phyloP scores from a whole-genome alignment of 1,284 basidiomycete genomes.

The Microbotryum saponariae region DNA sequence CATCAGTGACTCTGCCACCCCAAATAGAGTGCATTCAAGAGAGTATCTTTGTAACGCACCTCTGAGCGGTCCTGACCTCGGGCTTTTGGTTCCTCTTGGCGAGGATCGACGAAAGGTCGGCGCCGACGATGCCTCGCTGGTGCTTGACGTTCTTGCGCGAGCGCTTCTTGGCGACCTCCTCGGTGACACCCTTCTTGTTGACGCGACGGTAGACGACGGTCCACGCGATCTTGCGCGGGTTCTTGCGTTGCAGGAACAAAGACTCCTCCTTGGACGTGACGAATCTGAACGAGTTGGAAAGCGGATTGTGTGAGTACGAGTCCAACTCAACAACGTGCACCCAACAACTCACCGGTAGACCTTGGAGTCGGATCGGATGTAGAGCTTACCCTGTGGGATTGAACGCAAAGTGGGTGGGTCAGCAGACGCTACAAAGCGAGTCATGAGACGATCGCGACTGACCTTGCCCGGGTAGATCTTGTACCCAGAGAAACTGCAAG shows the following conservation, averaged over 20 bases:
- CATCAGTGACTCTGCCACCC: too few relatives aligned
- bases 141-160: constrained; percentile 95
- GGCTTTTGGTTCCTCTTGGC: constrained; percentile 87
- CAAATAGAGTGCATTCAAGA: too few relatives aligned
- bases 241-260: constrained; percentile 98
- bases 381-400: constrained; percentile 57
- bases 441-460: background rate
- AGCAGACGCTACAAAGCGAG: background rate
- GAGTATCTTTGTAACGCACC: constrained; percentile 46
- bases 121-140: constrained; percentile 96
- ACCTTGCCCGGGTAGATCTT: constrained; percentile 93
- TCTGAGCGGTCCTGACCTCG: constrained; percentile 72
- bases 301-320: background rate
- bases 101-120: constrained; percentile 81
- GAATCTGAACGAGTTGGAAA: constrained; percentile 24
- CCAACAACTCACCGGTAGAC: constrained; percentile 48
- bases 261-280: constrained; percentile 81
- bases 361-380: constrained; percentile 94
- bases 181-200: constrained; percentile 99
- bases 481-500: constrained; percentile 91
- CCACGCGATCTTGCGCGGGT: constrained; percentile 99
- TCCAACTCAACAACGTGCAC: background rate
- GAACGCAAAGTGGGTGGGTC: background rate
- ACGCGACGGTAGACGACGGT: constrained; percentile 88
- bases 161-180: constrained; percentile 98